Conservation (phyloP, 768 basidiomycete species). For the Lepiota venenata region DNA sequence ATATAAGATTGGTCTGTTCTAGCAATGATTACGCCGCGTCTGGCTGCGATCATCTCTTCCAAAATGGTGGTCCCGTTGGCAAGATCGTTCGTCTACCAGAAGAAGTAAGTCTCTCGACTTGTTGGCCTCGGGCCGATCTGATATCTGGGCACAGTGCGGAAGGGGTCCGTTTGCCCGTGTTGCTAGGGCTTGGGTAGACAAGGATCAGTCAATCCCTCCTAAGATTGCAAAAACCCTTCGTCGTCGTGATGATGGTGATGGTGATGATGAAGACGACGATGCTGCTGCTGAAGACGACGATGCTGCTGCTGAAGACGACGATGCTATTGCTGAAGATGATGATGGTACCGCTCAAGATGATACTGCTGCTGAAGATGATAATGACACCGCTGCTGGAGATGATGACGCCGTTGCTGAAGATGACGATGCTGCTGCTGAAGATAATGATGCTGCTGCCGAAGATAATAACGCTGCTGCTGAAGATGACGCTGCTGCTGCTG, state of each 20-base stretch:
- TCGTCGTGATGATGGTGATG: constrained; percentile 7
- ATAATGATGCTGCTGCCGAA: no score
- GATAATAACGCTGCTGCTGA: no score
- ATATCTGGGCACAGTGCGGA: constrained; percentile 15
- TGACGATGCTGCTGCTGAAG: no score
- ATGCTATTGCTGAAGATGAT: no score
- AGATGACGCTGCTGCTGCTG: no score
- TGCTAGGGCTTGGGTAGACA: constrained; percentile 15
- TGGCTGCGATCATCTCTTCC: constrained; percentile 7
- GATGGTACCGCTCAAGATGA: no score
- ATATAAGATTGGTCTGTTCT: constrained; percentile 8
- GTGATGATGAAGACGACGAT: no score
- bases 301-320: no score
- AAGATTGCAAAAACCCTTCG: constrained; percentile 6
- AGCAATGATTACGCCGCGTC: neutral
- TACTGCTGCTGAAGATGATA: no score
- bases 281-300: no score
- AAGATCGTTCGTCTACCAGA: constrained; percentile 24
- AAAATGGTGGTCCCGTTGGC: neutral
- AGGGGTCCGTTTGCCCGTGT: constrained; percentile 18
- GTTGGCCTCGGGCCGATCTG: neutral
- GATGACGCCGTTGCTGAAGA: no score
- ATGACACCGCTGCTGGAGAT: no score
- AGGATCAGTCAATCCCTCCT: constrained; percentile 18
- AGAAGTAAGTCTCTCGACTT: constrained; percentile 21